Conservation (phyloP, 306 rosid genomes). For the Fagus sylvatica region DNA sequence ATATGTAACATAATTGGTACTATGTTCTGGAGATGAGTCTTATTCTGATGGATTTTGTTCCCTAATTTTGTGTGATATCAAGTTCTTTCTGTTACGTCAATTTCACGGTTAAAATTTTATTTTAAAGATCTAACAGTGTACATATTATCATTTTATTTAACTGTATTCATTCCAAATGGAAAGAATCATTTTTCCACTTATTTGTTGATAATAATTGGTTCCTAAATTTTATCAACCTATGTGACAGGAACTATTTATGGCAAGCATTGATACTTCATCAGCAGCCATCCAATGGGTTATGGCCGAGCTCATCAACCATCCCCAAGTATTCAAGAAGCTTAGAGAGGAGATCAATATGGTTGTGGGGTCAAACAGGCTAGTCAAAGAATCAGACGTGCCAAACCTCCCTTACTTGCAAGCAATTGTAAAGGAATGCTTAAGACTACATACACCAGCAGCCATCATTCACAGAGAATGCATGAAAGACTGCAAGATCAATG, state of each 20-base stretch:
- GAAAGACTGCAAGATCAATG: constrained; percentile 37
- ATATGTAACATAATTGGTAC: too few species aligned
- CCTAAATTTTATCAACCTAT: too few species aligned
- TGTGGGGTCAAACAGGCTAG: constrained; percentile 33
- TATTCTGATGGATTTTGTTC: too few species aligned
- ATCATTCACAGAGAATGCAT: constrained; percentile 37
- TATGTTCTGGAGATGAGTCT: too few species aligned
- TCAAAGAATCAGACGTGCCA: constrained; percentile 41
- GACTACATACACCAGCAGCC: constrained; percentile 49
- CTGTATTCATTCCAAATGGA: too few species aligned
- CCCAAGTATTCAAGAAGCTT: constrained; percentile 10
- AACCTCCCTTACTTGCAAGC: constrained; percentile 42
- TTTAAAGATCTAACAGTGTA: too few species aligned
- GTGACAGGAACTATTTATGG: constrained; percentile 46
- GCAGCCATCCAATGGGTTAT: constrained; percentile 44
- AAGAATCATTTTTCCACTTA: too few species aligned
- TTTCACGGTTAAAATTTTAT: too few species aligned
- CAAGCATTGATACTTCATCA: constrained; percentile 50
- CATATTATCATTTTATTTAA: too few species aligned
- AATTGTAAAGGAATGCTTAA: constrained; percentile 34
- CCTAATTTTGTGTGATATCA: too few species aligned
- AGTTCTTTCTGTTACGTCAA: too few species aligned
- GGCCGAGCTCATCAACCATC: constrained; percentile 50
- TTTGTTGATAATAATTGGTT: too few species aligned
- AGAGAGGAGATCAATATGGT: constrained; percentile 38